Conservation (phyloP, 495 filamentous ascomycete genomes). For the Neohortaea acidophila region DNA sequence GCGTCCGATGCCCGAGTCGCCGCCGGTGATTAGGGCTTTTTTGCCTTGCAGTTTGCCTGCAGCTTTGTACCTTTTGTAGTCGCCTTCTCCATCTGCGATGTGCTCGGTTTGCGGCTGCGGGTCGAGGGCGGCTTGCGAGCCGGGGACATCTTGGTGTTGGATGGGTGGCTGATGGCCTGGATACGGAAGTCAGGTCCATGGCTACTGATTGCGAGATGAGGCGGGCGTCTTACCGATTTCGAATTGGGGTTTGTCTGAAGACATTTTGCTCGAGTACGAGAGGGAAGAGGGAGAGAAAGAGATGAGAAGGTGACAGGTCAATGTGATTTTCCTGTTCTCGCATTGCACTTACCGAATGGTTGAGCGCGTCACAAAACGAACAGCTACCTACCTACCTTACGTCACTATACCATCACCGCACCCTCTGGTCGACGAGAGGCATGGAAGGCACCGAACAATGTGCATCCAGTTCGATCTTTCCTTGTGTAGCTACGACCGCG, state of each 20-base stretch:
- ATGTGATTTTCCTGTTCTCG: no score
- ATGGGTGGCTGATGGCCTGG: slow-evolving; percentile 55
- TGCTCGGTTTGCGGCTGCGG: slow-evolving; percentile 47
- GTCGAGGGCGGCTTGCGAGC: slow-evolving; percentile 49
- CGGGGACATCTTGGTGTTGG: slow-evolving; percentile 51
- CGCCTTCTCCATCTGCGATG: slow-evolving; percentile 54
- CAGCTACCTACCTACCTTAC: no score
- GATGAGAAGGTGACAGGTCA: neutral
- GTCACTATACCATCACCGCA: no score
- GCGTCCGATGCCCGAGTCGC: slow-evolving; percentile 16
- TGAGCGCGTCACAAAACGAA: no score
- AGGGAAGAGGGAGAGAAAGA: neutral
- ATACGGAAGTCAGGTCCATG: slow-evolving; percentile 8
- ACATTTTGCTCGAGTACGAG: slow-evolving; percentile 5
- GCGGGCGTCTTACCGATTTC: slow-evolving; percentile 30
- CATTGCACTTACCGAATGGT: no score
- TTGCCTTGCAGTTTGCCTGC: slow-evolving; percentile 19
- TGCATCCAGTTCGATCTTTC: no score
- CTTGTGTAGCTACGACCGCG: no score
- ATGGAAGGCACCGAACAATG: no score
- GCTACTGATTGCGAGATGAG: neutral
- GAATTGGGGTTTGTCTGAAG: slow-evolving; percentile 33
- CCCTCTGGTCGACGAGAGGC: no score
- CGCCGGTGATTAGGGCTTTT: slow-evolving; percentile 15
- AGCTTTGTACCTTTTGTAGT: slow-evolving; percentile 34